phyloP scores from a whole-genome alignment of 129 eudicot genomes.

The Artemisia argyi region DNA sequence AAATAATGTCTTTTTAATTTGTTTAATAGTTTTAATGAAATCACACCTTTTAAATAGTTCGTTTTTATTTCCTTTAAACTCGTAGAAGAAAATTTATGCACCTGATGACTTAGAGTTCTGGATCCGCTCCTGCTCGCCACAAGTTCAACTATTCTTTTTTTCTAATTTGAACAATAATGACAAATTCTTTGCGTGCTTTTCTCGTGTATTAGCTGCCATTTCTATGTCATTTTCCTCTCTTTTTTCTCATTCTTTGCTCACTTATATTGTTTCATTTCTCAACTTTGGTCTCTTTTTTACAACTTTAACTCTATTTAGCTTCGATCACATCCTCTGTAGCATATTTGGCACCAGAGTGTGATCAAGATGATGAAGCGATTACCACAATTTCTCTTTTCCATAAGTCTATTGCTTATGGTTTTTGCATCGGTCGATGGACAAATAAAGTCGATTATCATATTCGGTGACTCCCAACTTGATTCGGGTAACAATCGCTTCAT shows the following conservation, averaged over 20 bases:
- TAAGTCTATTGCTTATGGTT: conserved; percentile 5
- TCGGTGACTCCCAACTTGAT: conserved; percentile 73
- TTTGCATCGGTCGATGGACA: conserved; percentile 8
- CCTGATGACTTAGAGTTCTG: too few relatives aligned
- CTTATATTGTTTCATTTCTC: not conserved
- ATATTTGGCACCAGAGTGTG: conserved; percentile 11
- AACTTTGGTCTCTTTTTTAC: conserved; percentile 6
- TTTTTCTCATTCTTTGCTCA: not conserved
- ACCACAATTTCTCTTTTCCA: conserved; percentile 8
- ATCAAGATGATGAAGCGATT: conserved; percentile 25
- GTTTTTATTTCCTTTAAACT: too few relatives aligned
- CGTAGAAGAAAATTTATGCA: too few relatives aligned
- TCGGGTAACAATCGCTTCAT: conserved; percentile 56
- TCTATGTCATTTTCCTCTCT: not conserved
- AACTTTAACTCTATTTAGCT: conserved; percentile 21
- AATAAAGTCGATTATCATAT: conserved; percentile 40
- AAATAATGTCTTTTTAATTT: too few relatives aligned
- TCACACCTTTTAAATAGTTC: too few relatives aligned
- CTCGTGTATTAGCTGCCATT: conserved; percentile 11
- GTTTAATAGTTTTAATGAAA: too few relatives aligned
- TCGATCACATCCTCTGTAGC: conserved; percentile 19
- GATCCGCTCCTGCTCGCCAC: too few relatives aligned
- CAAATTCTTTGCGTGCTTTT: conserved; percentile 29
- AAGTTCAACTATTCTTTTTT: not conserved
- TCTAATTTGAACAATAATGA: not conserved